phyloP scores from a whole-genome alignment of 2,329 filamentous ascomycete species.

The Nigrospora osmanthi region DNA sequence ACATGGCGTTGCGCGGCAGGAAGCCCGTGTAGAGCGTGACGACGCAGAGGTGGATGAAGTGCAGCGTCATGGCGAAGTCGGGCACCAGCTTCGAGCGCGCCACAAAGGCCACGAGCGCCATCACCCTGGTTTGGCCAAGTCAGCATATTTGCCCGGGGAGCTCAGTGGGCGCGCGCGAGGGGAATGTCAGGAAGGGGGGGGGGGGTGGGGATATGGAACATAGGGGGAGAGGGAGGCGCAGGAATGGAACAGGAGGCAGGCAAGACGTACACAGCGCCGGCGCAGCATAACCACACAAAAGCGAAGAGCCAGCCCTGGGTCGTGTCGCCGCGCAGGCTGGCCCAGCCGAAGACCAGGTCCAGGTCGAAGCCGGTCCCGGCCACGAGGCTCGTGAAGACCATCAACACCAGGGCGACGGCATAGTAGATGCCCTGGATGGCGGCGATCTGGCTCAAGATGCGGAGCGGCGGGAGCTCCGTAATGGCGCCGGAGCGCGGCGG shows the following conservation, averaged over 20 bases:
- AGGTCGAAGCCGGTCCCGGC: constrained; percentile 46
- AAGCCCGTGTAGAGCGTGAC: constrained; percentile 71
- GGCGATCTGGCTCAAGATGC: constrained; percentile 51
- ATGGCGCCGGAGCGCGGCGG: constrained; percentile 53
- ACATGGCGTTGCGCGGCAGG: constrained; percentile 71
- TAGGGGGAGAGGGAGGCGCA: neutral
- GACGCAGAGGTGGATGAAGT: constrained; percentile 72
- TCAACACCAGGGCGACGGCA: constrained; percentile 38
- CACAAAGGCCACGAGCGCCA: constrained; percentile 76
- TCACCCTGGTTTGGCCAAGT: constrained; percentile 47
- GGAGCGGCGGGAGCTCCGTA: constrained; percentile 52
- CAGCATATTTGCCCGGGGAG: neutral
- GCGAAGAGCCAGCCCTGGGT: constrained; percentile 54
- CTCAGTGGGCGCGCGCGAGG: too few relatives aligned
- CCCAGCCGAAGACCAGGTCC: constrained; percentile 51
- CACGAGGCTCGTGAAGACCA: constrained; percentile 51
- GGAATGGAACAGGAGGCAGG: neutral
- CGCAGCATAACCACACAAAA: constrained; percentile 46
- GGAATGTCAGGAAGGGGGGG: constrained; percentile 2
- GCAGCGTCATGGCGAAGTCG: constrained; percentile 87
- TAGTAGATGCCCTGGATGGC: constrained; percentile 51
- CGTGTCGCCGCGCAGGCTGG: constrained; percentile 50
- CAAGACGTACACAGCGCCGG: constrained; percentile 41
- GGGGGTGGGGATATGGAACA: neutral
- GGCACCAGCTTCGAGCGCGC: constrained; percentile 88